phyloP scores from a whole-genome alignment of 1,284 basidiomycete species.

The Ganoderma meredithae region DNA sequence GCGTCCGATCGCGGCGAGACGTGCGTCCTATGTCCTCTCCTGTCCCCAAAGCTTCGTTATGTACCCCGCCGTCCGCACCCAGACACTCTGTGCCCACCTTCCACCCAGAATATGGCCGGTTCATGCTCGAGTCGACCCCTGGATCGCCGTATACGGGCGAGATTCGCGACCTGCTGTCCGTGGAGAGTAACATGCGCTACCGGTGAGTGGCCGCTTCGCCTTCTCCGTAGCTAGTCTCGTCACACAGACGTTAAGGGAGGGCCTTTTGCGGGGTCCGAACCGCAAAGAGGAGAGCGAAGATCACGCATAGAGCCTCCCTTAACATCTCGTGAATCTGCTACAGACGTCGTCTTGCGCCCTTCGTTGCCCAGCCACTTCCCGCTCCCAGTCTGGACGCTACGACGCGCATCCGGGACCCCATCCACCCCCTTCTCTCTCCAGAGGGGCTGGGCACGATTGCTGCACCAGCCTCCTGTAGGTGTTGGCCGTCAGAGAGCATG shows the following conservation, averaged over 20 bases:
- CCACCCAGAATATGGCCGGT: conserved; percentile 98
- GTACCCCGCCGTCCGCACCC: conserved; percentile 21
- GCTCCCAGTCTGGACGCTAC: not conserved
- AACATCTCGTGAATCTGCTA: not conserved
- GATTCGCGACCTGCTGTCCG: conserved; percentile 85
- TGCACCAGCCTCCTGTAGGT: not conserved
- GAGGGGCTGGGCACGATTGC: not conserved
- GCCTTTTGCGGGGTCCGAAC: conserved; percentile 22
- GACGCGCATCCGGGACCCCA: not conserved
- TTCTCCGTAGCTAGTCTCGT: conserved; percentile 9
- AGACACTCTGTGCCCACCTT: conserved; percentile 90
- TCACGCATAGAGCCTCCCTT: not conserved
- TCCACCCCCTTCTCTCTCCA: not conserved
- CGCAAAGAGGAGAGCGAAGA: not conserved
- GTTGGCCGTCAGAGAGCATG: not conserved
- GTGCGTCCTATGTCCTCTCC: conserved; percentile 48
- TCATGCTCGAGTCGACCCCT: conserved; percentile 99
- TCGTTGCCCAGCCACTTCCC: not conserved
- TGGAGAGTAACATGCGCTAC: conserved; percentile 90
- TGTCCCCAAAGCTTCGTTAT: conserved; percentile 10
- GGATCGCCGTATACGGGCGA: conserved; percentile 93
- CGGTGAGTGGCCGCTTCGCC: conserved; percentile 21
- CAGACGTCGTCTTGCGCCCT: not conserved
- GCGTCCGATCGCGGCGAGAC: conserved; percentile 64
- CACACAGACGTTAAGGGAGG: not conserved